These are phyloP conservation scores for Cytospora piceae DNA, from an alignment of 2,329 filamentous ascomycete species.

Conservation along the genomic window DNA sequence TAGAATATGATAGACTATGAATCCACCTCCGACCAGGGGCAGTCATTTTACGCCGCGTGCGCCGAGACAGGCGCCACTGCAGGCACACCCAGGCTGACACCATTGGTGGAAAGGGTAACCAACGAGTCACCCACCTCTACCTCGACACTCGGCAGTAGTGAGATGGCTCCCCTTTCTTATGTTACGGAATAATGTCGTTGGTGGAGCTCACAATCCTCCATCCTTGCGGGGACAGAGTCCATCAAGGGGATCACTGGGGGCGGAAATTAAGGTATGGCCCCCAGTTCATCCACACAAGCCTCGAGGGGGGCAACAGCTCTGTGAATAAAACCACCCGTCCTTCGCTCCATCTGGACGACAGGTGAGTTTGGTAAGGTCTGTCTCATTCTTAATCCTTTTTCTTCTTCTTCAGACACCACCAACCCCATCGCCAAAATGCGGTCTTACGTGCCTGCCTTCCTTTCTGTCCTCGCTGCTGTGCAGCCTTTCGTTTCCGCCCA, in stretches of 20 bases:
- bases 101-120: not conserved
- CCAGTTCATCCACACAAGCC: not conserved
- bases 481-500: slow-evolving; percentile 30
- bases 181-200: not conserved
- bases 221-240: not conserved
- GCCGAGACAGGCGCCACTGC: not conserved
- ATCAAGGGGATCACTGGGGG: not conserved
- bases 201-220: not conserved
- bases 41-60: not conserved
- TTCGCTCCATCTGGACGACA: not conserved
- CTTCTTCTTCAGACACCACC: not conserved
- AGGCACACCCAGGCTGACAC: not conserved
- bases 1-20: not conserved
- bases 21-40: not conserved
- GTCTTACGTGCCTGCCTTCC: slow-evolving; percentile 9
- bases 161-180: not conserved
- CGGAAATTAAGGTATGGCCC: not conserved
- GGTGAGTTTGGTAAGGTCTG: slow-evolving; percentile 1
- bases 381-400: not conserved
- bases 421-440: slow-evolving; percentile 8
- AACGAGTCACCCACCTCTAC: not conserved
- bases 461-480: slow-evolving; percentile 18
- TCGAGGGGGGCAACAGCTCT: not conserved
- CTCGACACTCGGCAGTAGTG: not conserved
- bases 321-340: not conserved